Evolutionary conservation across 495 filamentous ascomycete species (phyloP).

Genomic region (Aspergillus asperescens): DNA sequence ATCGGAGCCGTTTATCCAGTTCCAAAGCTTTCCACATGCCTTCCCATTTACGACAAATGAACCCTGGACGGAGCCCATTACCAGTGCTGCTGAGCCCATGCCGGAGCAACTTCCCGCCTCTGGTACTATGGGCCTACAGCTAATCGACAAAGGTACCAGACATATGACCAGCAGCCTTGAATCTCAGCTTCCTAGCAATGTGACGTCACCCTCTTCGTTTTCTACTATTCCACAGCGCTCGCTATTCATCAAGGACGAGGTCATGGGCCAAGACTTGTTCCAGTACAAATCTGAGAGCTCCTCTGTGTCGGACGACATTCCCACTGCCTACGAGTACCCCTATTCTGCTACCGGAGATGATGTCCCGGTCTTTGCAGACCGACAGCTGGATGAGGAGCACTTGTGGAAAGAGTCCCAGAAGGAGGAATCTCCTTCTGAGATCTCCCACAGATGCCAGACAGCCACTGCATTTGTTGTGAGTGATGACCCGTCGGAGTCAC

Average conservation of each 20-base stretch:
- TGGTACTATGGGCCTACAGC: slow-evolving; percentile 24
- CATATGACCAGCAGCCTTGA: slow-evolving; percentile 26
- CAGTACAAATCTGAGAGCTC: slow-evolving; percentile 42
- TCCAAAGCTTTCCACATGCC: slow-evolving; percentile 33
- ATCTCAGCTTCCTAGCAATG: slow-evolving; percentile 33
- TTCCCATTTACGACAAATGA: slow-evolving; percentile 31
- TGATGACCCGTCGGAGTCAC: slow-evolving; percentile 31
- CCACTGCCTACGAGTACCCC: slow-evolving; percentile 33
- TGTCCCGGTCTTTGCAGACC: slow-evolving; percentile 27
- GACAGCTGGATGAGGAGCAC: slow-evolving; percentile 29
- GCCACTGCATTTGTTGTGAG: slow-evolving; percentile 40
- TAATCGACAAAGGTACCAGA: slow-evolving; percentile 19
- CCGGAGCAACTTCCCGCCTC: slow-evolving; percentile 19
- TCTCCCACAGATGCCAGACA: slow-evolving; percentile 24
- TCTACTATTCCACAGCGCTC: slow-evolving; percentile 18
- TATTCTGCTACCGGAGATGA: slow-evolving; percentile 38
- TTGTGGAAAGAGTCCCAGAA: slow-evolving; percentile 32
- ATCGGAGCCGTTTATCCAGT: slow-evolving; percentile 30
- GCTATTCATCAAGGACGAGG: slow-evolving; percentile 19
- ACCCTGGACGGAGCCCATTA: slow-evolving; percentile 27
- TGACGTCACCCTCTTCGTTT: slow-evolving; percentile 25
- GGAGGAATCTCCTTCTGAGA: slow-evolving; percentile 23
- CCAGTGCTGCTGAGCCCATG: slow-evolving; percentile 22
- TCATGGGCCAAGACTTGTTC: slow-evolving; percentile 25
- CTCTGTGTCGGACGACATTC: slow-evolving; percentile 36